Evolutionary conservation across 1,284 basidiomycete genomes (phyloP).

Genomic region (Microstroma glucosiphilum): DNA sequence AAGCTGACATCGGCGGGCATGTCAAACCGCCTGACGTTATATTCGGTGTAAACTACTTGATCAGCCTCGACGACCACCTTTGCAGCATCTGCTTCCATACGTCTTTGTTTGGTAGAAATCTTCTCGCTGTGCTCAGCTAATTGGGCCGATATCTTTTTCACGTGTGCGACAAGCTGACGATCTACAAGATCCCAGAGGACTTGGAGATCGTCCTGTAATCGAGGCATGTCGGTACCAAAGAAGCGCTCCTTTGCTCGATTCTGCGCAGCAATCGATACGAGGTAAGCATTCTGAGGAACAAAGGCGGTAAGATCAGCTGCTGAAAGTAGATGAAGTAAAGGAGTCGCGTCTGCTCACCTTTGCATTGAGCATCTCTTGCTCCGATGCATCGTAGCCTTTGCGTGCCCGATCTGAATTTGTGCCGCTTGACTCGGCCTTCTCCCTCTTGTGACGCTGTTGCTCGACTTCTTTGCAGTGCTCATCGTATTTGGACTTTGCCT

Average conservation of each 20-base stretch:
- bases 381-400: constrained; percentile 23
- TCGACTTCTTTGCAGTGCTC: constrained; percentile 35
- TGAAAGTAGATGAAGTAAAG: not conserved
- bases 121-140: constrained; percentile 19
- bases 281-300: constrained; percentile 21
- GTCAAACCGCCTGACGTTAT: constrained; percentile 29
- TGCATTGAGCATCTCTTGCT: constrained; percentile 33
- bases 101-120: constrained; percentile 16
- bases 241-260: constrained; percentile 30
- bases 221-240: constrained; percentile 25
- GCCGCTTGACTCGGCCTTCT: constrained; percentile 28
- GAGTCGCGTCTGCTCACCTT: constrained; percentile 14
- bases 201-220: constrained; percentile 24
- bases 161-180: constrained; percentile 13
- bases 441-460: constrained; percentile 26
- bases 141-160: constrained; percentile 13
- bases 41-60: constrained; percentile 23
- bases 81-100: constrained; percentile 14
- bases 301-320: too few species aligned
- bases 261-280: constrained; percentile 26
- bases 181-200: constrained; percentile 29
- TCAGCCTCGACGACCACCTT: constrained; percentile 21
- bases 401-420: constrained; percentile 28
- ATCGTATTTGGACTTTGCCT: constrained; percentile 35
- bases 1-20: constrained; percentile 28